Evolutionary conservation across 257 asterid species (phyloP).

Genomic region (Linderniella brevidens): DNA sequence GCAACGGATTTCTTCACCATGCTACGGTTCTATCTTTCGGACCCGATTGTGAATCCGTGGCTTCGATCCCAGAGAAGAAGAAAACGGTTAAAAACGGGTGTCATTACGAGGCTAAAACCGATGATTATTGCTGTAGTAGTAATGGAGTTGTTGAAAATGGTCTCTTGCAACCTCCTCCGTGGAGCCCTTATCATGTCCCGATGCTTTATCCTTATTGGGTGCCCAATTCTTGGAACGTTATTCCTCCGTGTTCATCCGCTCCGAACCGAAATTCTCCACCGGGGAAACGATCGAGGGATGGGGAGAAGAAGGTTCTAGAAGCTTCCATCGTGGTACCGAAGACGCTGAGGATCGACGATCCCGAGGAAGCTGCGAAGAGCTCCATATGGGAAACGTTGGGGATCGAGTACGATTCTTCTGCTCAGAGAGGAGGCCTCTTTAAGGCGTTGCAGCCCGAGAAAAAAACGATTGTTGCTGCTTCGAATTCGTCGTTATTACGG

Average conservation of each 20-base stretch:
- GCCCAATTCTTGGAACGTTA: constrained; percentile 56
- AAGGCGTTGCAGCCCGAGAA: constrained; percentile 59
- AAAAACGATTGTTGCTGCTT: constrained; percentile 9
- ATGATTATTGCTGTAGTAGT: constrained; percentile 14
- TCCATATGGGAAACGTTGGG: constrained; percentile 82
- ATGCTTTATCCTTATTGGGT: constrained; percentile 38
- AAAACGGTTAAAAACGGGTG: not conserved
- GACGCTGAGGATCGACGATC: constrained; percentile 70
- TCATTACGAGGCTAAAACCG: not conserved
- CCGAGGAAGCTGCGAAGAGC: constrained; percentile 88
- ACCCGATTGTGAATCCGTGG: too few relatives aligned
- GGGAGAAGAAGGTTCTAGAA: constrained; percentile 14
- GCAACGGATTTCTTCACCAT: not conserved
- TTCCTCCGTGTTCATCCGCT: constrained; percentile 39
- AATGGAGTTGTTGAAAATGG: constrained; percentile 15
- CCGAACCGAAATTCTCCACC: constrained; percentile 20
- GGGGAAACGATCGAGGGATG: constrained; percentile 49
- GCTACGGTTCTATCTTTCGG: not conserved
- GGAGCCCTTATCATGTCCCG: constrained; percentile 21
- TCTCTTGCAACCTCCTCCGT: constrained; percentile 22
- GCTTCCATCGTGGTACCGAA: constrained; percentile 52
- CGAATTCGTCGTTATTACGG: constrained; percentile 26
- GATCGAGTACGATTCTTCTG: constrained; percentile 35
- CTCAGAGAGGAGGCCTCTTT: constrained; percentile 46
- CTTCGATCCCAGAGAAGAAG: too few relatives aligned